Percentiles rank a stretch among this genome's conserved stretches.
Conservation (phyloP, 2,329 filamentous ascomycete genomes). For the Zymoseptoria crescenta region DNA sequence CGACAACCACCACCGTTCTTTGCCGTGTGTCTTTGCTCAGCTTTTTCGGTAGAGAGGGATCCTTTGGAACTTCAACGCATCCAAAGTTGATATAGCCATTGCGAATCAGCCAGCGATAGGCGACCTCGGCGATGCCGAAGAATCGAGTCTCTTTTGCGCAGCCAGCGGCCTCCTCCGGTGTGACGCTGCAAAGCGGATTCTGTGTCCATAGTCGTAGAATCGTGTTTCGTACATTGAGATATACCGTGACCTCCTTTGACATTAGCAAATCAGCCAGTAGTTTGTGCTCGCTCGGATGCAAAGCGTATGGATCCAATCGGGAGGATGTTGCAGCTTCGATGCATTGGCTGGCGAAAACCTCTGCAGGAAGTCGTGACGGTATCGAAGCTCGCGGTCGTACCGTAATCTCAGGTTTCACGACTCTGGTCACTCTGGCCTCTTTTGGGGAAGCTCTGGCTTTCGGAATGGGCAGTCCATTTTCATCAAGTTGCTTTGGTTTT, state of each 20-base stretch:
- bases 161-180: slow-evolving; percentile 76
- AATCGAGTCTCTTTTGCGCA: slow-evolving; percentile 82
- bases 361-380: slow-evolving; percentile 61
- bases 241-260: slow-evolving; percentile 83
- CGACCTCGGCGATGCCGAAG: slow-evolving; percentile 81
- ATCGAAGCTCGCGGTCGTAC: slow-evolving; percentile 58
- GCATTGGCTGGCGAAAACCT: slow-evolving; percentile 85
- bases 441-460: slow-evolving; percentile 9
- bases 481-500: slow-evolving; percentile 17
- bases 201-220: slow-evolving; percentile 84
- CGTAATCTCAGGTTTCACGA: slow-evolving; percentile 18
- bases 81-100: slow-evolving; percentile 96
- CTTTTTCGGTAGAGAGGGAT: slow-evolving; percentile 21
- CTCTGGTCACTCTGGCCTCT: slow-evolving; percentile 16
- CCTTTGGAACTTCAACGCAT: slow-evolving; percentile 62
- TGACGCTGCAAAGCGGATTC: slow-evolving; percentile 76
- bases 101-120: slow-evolving; percentile 85
- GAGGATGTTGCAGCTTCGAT: slow-evolving; percentile 84
- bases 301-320: slow-evolving; percentile 76
- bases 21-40: slow-evolving; percentile 41
- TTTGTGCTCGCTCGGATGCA: slow-evolving; percentile 77
- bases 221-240: slow-evolving; percentile 91
- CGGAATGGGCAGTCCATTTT: slow-evolving; percentile 6
- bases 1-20: slow-evolving; percentile 77
- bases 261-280: slow-evolving; percentile 76